Base-by-base conservation (phyloP, 345 rosid genomes). In the Citrus medica region DNA sequence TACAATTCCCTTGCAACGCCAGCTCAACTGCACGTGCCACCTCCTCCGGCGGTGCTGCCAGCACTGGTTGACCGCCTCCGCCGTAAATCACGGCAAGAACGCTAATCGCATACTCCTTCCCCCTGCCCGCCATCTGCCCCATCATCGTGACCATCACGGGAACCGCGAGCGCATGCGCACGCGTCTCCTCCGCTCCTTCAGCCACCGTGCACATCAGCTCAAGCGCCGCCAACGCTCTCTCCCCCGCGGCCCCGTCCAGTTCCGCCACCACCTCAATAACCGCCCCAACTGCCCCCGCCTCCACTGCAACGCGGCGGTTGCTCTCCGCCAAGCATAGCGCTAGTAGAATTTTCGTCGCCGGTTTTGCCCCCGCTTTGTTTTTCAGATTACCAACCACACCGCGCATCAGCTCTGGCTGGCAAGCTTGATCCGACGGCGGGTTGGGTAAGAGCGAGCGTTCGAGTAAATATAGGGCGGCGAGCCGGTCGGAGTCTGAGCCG, bases 101-200 rank as follows among this genome's bases (percentile, higher is more conserved):
- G 76, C 98, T 87, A 33, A 93, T 88, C 5, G 97, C 98, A 77
- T 93, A 92, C 78, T 94, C 97, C 77, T 89, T 80, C 17, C 98
- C 98, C 48, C 98, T 89, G 2, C 92, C 98, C 9, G 89, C 84
- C 83, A 93, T 78, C 77, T 85, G 88, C 72, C 94, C 97, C 98
- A 94, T 94, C 85, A 91, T 92, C 1, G 92, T 78, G 67, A 95
- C 98, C 98, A 95, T 95, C 76, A 88, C 97, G 12, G 98, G 98
- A 59, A 95, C 97, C 9, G 93, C 92, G 79, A 95, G 87, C 6
- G 93, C 95, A 79, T 93, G 98, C 27, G 87, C 81, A 17, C 94
- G 84, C 82, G 91, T 86, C 87, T 92, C 94, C 69, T 92, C 93
- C 27, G 95, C 93, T 28, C 97, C 98, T 78, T 89, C 92, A 3